These are phyloP conservation scores for Mollisiaceae sp. DNA, from an alignment of 2,329 filamentous ascomycete genomes.

Conservation along the genomic window DNA sequence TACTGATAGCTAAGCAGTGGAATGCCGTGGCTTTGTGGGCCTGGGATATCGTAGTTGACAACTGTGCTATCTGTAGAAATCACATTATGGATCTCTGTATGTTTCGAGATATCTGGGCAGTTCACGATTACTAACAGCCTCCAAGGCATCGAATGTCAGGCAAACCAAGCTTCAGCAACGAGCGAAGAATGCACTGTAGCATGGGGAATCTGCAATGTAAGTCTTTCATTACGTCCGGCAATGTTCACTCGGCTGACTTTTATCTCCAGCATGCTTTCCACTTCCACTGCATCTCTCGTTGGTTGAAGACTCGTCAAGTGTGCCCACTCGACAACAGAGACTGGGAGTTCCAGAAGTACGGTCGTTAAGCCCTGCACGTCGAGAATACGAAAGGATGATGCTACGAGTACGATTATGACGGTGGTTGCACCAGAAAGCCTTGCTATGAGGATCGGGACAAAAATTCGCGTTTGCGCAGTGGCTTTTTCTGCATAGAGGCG, in stretches of 20 bases:
- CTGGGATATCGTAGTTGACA: slow-evolving; percentile 99
- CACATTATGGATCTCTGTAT: slow-evolving; percentile 99
- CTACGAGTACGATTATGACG: slow-evolving; percentile 20
- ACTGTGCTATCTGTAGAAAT: slow-evolving; percentile 98
- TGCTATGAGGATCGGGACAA: not conserved
- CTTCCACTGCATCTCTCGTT: slow-evolving; percentile 99
- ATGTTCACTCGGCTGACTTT: slow-evolving; percentile 11
- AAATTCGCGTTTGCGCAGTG: slow-evolving; percentile 3
- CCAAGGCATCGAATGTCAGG: slow-evolving; percentile 94
- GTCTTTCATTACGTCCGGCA: slow-evolving; percentile 44
- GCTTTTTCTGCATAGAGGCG: slow-evolving; percentile 29
- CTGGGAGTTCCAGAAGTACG: slow-evolving; percentile 99
- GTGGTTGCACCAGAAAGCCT: not conserved
- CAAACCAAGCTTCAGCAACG: slow-evolving; percentile 95
- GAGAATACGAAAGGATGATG: slow-evolving; percentile 10
- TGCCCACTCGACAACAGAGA: slow-evolving; percentile 97
- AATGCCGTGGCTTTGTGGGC: slow-evolving; percentile 98
- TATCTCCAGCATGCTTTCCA: slow-evolving; percentile 88
- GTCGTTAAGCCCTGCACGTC: slow-evolving; percentile 54
- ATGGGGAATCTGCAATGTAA: slow-evolving; percentile 98
- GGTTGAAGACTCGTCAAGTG: slow-evolving; percentile 98
- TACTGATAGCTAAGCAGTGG: slow-evolving; percentile 66
- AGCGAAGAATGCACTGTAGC: slow-evolving; percentile 98
- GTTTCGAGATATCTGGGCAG: slow-evolving; percentile 39
- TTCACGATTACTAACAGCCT: slow-evolving; percentile 22